These are phyloP conservation scores for Prunella vulgaris DNA, from an alignment of 257 asterid genomes.

Conservation along the genomic window DNA sequence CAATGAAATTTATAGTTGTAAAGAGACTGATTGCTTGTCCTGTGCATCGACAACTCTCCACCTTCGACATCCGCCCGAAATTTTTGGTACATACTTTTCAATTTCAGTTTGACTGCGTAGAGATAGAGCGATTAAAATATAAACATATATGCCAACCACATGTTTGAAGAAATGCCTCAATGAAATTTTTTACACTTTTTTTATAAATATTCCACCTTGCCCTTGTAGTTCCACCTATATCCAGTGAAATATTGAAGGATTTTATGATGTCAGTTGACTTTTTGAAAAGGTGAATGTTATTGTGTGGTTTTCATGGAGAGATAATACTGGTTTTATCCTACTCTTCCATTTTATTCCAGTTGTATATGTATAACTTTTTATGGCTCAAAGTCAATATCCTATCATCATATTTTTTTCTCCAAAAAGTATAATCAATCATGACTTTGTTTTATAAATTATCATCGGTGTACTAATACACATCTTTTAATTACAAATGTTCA, in stretches of 20 bases:
- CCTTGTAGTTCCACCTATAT: neutral
- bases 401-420: neutral
- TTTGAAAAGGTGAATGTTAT: neutral
- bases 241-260: neutral
- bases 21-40: too few relatives aligned
- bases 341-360: neutral
- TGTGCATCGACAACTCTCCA: too few relatives aligned
- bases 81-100: too few relatives aligned
- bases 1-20: too few relatives aligned
- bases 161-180: too few relatives aligned
- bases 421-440: conserved; percentile 1
- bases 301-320: neutral
- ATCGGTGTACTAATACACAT: neutral
- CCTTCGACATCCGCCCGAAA: too few relatives aligned
- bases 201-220: too few relatives aligned
- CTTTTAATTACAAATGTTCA: conserved; percentile 15
- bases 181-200: too few relatives aligned
- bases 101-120: too few relatives aligned
- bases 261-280: neutral
- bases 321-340: neutral
- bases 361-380: neutral
- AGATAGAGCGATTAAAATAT: too few relatives aligned
- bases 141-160: too few relatives aligned
- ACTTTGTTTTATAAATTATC: conserved; percentile 1
- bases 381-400: neutral